Percentiles rank a stretch among this genome's conserved stretches.
These are phyloP conservation scores for Aegle marmelos DNA, from an alignment of 345 rosid species.

Conservation along the genomic window DNA sequence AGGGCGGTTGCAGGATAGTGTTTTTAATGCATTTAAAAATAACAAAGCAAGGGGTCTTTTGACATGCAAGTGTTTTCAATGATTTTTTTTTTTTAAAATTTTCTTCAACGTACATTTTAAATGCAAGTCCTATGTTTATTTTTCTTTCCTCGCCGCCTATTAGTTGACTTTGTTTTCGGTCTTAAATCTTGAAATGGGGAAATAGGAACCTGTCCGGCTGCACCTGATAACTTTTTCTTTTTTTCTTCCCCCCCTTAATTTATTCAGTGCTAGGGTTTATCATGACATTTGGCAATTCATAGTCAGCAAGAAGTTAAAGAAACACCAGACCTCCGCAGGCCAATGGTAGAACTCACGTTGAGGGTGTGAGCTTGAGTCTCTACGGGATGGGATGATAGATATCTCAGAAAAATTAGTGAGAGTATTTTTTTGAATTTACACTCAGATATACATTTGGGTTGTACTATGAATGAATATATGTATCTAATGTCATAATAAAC, in stretches of 20 bases:
- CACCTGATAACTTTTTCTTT: neutral
- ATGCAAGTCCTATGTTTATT: neutral
- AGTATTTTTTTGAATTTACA: no score
- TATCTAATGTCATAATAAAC: no score
- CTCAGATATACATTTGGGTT: no score
- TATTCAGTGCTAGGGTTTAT: neutral
- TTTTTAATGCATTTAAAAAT: neutral
- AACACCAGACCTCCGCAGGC: neutral
- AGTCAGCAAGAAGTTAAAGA: neutral
- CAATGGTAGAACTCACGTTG: fast-evolving
- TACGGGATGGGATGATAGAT: neutral
- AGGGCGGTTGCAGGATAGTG: neutral
- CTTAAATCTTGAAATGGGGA: neutral
- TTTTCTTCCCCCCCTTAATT: no score
- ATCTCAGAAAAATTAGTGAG: neutral
- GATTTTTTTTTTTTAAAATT: neutral
- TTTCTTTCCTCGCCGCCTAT: neutral
- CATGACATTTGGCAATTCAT: neutral
- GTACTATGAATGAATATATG: no score
- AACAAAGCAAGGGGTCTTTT: neutral
- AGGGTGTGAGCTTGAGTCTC: neutral
- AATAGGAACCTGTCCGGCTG: neutral
- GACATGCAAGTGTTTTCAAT: neutral
- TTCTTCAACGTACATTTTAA: neutral
- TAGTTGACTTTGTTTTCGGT: neutral